These are phyloP conservation scores for Escovopsis weberi DNA, from an alignment of 2,329 filamentous ascomycete species.

Conservation along the genomic window DNA sequence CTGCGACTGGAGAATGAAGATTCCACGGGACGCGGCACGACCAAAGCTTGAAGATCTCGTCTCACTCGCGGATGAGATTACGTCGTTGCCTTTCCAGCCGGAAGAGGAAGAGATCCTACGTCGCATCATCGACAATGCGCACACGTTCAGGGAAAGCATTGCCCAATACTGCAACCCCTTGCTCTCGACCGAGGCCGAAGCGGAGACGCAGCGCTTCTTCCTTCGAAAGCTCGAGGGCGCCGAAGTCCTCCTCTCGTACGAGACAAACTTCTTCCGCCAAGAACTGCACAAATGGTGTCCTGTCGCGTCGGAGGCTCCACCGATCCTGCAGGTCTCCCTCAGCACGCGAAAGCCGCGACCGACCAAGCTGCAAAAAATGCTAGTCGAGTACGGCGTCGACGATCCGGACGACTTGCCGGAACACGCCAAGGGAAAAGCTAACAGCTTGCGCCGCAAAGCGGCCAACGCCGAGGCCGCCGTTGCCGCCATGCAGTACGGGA, in stretches of 20 bases:
- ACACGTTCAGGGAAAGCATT: slow-evolving; percentile 72
- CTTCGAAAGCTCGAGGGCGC: slow-evolving; percentile 94
- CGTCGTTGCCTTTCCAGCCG: slow-evolving; percentile 74
- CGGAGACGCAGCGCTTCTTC: slow-evolving; percentile 85
- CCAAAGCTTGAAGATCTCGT: slow-evolving; percentile 87
- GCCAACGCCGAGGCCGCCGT: slow-evolving; percentile 41
- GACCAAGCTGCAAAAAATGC: slow-evolving; percentile 91
- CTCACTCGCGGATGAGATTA: slow-evolving; percentile 71
- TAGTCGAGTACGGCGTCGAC: slow-evolving; percentile 75
- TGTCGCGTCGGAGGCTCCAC: slow-evolving; percentile 73
- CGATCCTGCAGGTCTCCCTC: slow-evolving; percentile 71
- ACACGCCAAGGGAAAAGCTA: slow-evolving; percentile 64
- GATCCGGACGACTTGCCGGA: slow-evolving; percentile 84
- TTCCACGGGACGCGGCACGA: slow-evolving; percentile 86
- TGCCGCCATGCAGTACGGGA: slow-evolving; percentile 14
- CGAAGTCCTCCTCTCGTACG: slow-evolving; percentile 76
- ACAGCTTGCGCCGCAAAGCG: slow-evolving; percentile 58
- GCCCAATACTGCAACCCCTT: slow-evolving; percentile 66
- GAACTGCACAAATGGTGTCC: slow-evolving; percentile 92
- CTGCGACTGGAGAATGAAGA: slow-evolving; percentile 93
- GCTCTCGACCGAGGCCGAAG: slow-evolving; percentile 69
- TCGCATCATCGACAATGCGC: slow-evolving; percentile 76
- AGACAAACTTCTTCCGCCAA: slow-evolving; percentile 97
- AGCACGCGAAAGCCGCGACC: slow-evolving; percentile 92
- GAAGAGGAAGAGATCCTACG: slow-evolving; percentile 81